Conservation (phyloP, 1,139 yeast genomes). For the Eremothecium sinecaudum region DNA sequence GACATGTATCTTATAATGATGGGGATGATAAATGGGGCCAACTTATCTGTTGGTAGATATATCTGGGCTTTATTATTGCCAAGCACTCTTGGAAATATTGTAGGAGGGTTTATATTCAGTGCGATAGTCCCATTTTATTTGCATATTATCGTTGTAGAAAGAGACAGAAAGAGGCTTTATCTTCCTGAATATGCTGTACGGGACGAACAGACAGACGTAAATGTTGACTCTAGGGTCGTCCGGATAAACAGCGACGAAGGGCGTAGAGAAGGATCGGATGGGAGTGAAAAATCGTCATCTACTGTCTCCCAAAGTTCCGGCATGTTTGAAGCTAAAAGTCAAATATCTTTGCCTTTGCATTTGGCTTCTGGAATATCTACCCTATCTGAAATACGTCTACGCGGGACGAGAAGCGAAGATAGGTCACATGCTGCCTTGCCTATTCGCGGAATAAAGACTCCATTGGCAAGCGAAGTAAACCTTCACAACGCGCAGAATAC, state of each 20-base stretch:
- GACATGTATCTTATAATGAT: constrained; percentile 62
- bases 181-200: constrained; percentile 59
- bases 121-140: constrained; percentile 56
- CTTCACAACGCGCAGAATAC: constrained; percentile 36
- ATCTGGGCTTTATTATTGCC: constrained; percentile 67
- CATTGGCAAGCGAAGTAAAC: constrained; percentile 44
- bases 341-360: no score
- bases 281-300: neutral
- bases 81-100: constrained; percentile 57
- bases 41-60: constrained; percentile 49
- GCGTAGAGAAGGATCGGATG: constrained; percentile 9
- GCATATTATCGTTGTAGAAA: constrained; percentile 60
- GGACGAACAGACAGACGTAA: constrained; percentile 72
- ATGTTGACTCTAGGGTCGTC: constrained; percentile 68
- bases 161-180: constrained; percentile 49
- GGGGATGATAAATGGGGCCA: constrained; percentile 59
- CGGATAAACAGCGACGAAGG: constrained; percentile 31
- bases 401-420: no score
- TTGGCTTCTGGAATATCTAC: no score
- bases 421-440: no score
- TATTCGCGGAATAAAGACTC: constrained; percentile 65
- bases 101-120: constrained; percentile 62
- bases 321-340: no score
- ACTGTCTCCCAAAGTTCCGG: no score
- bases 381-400: no score